Evolutionary conservation across 2,329 filamentous ascomycete species (phyloP).

Genomic region (Penicillium carneum): DNA sequence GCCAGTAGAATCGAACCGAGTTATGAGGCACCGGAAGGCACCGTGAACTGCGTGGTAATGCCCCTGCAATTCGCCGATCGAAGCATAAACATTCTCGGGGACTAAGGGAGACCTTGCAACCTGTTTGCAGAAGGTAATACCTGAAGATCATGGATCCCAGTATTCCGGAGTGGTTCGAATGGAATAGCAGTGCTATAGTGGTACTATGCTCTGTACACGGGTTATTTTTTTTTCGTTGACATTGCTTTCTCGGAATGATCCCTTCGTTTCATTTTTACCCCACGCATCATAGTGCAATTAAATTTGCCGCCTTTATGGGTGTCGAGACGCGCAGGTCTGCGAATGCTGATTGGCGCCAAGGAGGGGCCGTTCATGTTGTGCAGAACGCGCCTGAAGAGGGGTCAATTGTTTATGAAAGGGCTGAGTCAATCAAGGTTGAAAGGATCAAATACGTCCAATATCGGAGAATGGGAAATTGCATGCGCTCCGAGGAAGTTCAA

Average conservation of each 20-base stretch:
- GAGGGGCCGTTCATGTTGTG: slow-evolving; percentile 38
- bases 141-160: slow-evolving; percentile 3
- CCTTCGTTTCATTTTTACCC: slow-evolving; percentile 10
- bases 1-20: slow-evolving; percentile 65
- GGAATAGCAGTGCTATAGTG: not conserved
- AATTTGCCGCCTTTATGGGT: slow-evolving; percentile 28
- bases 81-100: slow-evolving; percentile 23
- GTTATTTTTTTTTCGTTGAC: not conserved
- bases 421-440: slow-evolving; percentile 3
- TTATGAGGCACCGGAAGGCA: slow-evolving; percentile 23
- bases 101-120: slow-evolving; percentile 14
- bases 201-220: not conserved
- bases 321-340: slow-evolving; percentile 37
- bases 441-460: slow-evolving; percentile 1
- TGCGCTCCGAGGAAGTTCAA: not conserved
- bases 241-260: not conserved
- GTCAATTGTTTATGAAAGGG: slow-evolving; percentile 6
- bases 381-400: slow-evolving; percentile 34
- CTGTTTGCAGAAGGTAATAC: not conserved
- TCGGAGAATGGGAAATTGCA: slow-evolving; percentile 18
- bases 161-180: not conserved
- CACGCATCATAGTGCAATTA: slow-evolving; percentile 23
- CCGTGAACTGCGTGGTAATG: slow-evolving; percentile 17
- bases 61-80: slow-evolving; percentile 44
- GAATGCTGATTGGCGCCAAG: slow-evolving; percentile 36